These are phyloP conservation scores for Sutorius eximius DNA, from an alignment of 1,284 basidiomycete genomes.

Conservation along the genomic window DNA sequence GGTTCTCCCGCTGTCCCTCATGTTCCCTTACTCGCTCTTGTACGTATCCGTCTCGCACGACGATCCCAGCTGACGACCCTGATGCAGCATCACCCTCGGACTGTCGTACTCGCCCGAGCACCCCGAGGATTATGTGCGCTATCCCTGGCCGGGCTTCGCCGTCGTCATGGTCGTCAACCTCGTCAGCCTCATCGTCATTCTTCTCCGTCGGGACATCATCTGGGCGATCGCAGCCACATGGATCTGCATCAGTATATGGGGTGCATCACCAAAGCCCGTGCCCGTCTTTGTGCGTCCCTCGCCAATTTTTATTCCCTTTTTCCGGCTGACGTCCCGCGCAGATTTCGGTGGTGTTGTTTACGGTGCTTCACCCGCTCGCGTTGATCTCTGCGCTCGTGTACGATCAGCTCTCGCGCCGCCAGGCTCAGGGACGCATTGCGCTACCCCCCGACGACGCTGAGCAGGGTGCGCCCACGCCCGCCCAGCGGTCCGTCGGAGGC, in stretches of 20 bases:
- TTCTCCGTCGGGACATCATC: slow-evolving; percentile 60
- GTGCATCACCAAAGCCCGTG: slow-evolving; percentile 56
- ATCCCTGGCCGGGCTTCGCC: slow-evolving; percentile 62
- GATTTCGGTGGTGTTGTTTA: slow-evolving; percentile 60
- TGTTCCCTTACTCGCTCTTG: slow-evolving; percentile 55
- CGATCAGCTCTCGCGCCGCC: slow-evolving; percentile 33
- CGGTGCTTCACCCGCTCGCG: slow-evolving; percentile 56
- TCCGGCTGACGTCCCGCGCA: slow-evolving; percentile 23
- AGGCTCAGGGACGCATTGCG: slow-evolving; percentile 41
- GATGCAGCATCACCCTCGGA: slow-evolving; percentile 55
- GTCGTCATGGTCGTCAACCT: slow-evolving; percentile 62
- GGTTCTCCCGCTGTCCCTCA: slow-evolving; percentile 49
- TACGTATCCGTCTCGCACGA: slow-evolving; percentile 24
- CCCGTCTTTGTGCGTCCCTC: slow-evolving; percentile 56
- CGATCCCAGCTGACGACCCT: slow-evolving; percentile 33
- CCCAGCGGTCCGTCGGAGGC: background rate
- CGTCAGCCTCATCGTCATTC: slow-evolving; percentile 54
- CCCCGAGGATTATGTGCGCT: slow-evolving; percentile 47
- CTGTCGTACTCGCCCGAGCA: slow-evolving; percentile 44
- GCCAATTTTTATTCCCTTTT: background rate
- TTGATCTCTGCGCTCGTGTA: slow-evolving; percentile 45
- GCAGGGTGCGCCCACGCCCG: background rate
- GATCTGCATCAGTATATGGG: slow-evolving; percentile 66
- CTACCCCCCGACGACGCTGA: slow-evolving; percentile 42
- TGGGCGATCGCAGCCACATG: slow-evolving; percentile 72